Evolutionary conservation across 2,329 filamentous ascomycete genomes (phyloP), one percentile per base, ranked within the genome.

Genomic region (Macrophomina phaseolina): DNA sequence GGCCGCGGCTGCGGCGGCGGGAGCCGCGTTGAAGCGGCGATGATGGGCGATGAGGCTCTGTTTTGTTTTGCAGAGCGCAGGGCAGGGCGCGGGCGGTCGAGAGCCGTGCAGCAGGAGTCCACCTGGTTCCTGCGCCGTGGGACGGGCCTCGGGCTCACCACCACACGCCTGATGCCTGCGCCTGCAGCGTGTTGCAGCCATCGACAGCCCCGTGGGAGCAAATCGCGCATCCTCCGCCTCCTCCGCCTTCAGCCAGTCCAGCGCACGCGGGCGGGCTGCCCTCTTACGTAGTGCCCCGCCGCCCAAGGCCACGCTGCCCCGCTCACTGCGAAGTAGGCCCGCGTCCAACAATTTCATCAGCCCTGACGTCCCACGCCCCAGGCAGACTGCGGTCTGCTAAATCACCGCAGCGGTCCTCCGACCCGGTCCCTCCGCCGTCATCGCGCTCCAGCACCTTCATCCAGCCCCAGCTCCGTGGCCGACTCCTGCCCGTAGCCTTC

Each of bases 401-500:
- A 63, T 67, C 66, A 67, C 67, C 61, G 52, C 70, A 65, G 63
- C 53, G 30, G 66, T 66, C 16, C 69, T 48, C 58, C 67, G 67
- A 68, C 64, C 56, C 42, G 65, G 32, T 32, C 46, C 34, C 40
- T 32, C 36, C 63, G 42, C 18, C 63, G 18, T 65, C 63, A 58
- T 61, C 56, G 18, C 28, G 40, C 56, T 61, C 40, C 14, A 30
- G 16, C 55, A 38, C 7, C 63, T 52, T 65, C 63, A 56, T 65
- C 63, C 52, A 58, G 63, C 52, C 70, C 45, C 69, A 68, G 64
- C 66, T 70, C 58, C 69, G 69, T 66, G 68, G 73, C 71, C 73
- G 69, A 66, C 69, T 72, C 28, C 42, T 75, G 69, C 72, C 73
- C 67, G 67, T 75, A 60, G 71, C 75, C 64, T 70, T 78, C 56